Base-by-base conservation (phyloP, 306 rosid species). In the Astragalus membranaceus region DNA sequence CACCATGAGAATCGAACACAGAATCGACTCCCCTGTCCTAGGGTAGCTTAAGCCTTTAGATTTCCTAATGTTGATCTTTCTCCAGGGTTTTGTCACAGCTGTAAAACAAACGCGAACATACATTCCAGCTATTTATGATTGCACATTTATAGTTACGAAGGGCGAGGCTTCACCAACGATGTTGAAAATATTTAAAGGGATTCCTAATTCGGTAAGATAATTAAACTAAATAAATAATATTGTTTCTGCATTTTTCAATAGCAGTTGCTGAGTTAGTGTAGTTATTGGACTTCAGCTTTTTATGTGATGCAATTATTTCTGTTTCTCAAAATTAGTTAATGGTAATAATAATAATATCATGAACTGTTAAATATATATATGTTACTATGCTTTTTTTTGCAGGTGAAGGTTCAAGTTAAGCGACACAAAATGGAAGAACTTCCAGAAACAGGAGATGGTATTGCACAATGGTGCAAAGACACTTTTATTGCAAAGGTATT, bases 381-480 rank as follows among this genome's bases (percentile, higher is more conserved):
- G 41, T 46, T 71, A 41, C 48, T 49, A 39, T 39, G 15, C 26
- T 3, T 26, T 43, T 74, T 42, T 12, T 23, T 26, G 29, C 72
- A 93, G 96, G 86, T 93, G 32, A 93, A 88, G 76, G 12, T 93
- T 58, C 88, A 90, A 82, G n/a, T 93, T 66, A 86, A 69, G 82
- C 83, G 98, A 52, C 88, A 86, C 64, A 33, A 49, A 70, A 78
- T 87, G 84, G 85, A 68, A 75, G 98, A 93, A 70, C 79, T 93
- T 70, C 96, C 98, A 1, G 82, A 86, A 76, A 88, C 96, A 44
- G 73, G 65, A 0, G 94, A 88, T 10, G 96, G 88, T 62, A 87
- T 84, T 60, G 85, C 89, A 67, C 93, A 93, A 48, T 90, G 97
- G 98, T 93, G 97, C 80, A 88, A 60, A 78, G 97, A 93, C 72